phyloP scores from a whole-genome alignment of 805 yeast genomes.

The Candida ortonii region DNA sequence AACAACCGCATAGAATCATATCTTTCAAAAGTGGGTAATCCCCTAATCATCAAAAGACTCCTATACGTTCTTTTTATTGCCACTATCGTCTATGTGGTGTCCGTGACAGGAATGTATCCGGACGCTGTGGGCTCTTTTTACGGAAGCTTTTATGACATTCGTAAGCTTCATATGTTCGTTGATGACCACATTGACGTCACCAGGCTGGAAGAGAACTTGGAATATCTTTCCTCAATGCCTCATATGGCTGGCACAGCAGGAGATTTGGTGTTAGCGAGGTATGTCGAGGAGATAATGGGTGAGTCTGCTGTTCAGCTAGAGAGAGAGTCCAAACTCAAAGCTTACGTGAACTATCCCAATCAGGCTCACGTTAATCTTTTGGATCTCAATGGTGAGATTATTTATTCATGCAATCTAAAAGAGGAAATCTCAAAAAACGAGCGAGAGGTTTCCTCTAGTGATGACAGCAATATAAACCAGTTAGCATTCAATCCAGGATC shows the following conservation, averaged over 20 bases:
- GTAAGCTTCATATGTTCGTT: conserved; percentile 47
- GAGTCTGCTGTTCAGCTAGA: conserved; percentile 54
- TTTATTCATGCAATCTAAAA: conserved; percentile 22
- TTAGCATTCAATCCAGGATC: conserved; percentile 71
- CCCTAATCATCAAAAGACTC: conserved; percentile 74
- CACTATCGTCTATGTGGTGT: conserved; percentile 51
- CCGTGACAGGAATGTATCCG: conserved; percentile 56
- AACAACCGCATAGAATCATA: conserved; percentile 51
- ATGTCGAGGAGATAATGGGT: conserved; percentile 55
- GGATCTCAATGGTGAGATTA: conserved; percentile 15
- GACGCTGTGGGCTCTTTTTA: conserved; percentile 36
- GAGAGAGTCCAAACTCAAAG: conserved; percentile 48
- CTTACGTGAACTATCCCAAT: conserved; percentile 67
- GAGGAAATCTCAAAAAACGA: conserved; percentile 17
- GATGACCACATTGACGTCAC: conserved; percentile 51
- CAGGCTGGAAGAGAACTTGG: conserved; percentile 60
- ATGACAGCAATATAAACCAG: conserved; percentile 29
- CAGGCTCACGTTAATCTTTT: conserved; percentile 28
- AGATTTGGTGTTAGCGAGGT: conserved; percentile 68
- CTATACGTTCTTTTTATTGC: conserved; percentile 68
- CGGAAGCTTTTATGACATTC: conserved; percentile 65
- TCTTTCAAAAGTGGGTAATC: conserved; percentile 75
- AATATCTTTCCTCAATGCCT: conserved; percentile 75
- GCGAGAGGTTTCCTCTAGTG: no score
- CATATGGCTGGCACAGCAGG: conserved; percentile 89